A percentile compares a stretch with the other conserved stretches of the same genome.
These are phyloP conservation scores for Chytriomyces sp. DNA, from an alignment of 192 early-diverging fungal genomes.

Conservation along the genomic window DNA sequence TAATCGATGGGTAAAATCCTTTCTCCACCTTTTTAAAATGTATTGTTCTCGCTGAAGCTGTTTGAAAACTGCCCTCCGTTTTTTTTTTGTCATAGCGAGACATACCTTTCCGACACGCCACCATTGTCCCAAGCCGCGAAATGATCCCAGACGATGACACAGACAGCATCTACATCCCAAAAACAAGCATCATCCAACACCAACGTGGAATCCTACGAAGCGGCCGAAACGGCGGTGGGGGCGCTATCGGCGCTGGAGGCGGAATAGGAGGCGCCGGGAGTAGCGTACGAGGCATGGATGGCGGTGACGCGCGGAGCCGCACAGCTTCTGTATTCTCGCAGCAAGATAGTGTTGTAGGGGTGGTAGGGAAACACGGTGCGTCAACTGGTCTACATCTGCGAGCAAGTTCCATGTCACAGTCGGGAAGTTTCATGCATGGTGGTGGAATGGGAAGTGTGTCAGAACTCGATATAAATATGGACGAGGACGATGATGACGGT, in stretches of 20 bases:
- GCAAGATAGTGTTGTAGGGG: no score
- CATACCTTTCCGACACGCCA: slow-evolving; percentile 63
- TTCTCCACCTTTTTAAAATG: slow-evolving; percentile 3
- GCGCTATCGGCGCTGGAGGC: no score
- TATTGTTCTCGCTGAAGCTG: background rate
- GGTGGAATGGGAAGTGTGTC: background rate
- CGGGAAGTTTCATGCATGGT: background rate
- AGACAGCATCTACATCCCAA: slow-evolving; percentile 42
- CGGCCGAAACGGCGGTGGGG: background rate
- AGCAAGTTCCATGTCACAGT: no score
- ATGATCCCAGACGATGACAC: slow-evolving; percentile 48
- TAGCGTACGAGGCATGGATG: background rate
- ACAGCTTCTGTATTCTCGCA: background rate
- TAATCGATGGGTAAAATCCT: slow-evolving; percentile 78
- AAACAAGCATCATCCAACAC: slow-evolving; percentile 33
- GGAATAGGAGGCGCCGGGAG: background rate
- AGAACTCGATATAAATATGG: background rate
- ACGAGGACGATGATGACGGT: slow-evolving; percentile 26
- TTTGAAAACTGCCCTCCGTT: slow-evolving; percentile 11
- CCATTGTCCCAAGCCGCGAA: slow-evolving; percentile 39
- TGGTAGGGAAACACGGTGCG: no score
- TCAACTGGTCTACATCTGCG: no score
- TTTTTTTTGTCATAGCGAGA: slow-evolving; percentile 66
- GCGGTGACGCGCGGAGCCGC: background rate
- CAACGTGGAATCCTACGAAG: background rate